Evolutionary conservation across 2,329 filamentous ascomycete genomes (phyloP).

Genomic region (Sclerotinia glacialis): DNA sequence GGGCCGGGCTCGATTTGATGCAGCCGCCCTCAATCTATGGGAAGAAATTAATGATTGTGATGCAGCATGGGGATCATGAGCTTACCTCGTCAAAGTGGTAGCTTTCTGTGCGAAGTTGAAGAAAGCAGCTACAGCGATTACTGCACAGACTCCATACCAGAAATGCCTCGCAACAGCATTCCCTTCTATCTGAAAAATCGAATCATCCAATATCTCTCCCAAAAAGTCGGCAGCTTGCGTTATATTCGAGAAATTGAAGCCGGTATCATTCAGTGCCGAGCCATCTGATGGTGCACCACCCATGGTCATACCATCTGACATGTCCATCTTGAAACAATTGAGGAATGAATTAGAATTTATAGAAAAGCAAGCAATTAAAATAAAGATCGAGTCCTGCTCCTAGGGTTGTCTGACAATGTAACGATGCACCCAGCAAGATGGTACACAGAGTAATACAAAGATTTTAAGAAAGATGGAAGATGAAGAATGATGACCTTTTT

Average conservation of each 20-base stretch:
- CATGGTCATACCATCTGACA: slow-evolving; percentile 29
- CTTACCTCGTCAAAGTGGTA: slow-evolving; percentile 35
- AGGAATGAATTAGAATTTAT: not conserved
- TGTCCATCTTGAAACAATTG: slow-evolving; percentile 25
- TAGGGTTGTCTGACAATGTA: not conserved
- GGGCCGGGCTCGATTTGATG: slow-evolving; percentile 36
- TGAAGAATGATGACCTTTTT: not conserved
- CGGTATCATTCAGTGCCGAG: slow-evolving; percentile 37
- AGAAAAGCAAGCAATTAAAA: not conserved
- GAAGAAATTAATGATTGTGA: not conserved
- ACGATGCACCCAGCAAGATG: not conserved
- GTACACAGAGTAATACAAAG: not conserved
- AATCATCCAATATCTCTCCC: slow-evolving; percentile 41
- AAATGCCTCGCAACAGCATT: slow-evolving; percentile 42
- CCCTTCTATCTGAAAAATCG: slow-evolving; percentile 39
- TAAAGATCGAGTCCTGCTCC: not conserved
- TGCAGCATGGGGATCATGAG: not conserved
- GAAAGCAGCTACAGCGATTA: slow-evolving; percentile 39
- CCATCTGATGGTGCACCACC: slow-evolving; percentile 29
- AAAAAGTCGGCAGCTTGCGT: slow-evolving; percentile 42
- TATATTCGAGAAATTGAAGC: slow-evolving; percentile 42
- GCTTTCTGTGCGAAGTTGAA: slow-evolving; percentile 36
- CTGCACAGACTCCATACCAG: slow-evolving; percentile 42
- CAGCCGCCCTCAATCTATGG: slow-evolving; percentile 40
- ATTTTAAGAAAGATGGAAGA: not conserved